phyloP scores from a whole-genome alignment of 345 rosid genomes.

The Camelina hispida region DNA sequence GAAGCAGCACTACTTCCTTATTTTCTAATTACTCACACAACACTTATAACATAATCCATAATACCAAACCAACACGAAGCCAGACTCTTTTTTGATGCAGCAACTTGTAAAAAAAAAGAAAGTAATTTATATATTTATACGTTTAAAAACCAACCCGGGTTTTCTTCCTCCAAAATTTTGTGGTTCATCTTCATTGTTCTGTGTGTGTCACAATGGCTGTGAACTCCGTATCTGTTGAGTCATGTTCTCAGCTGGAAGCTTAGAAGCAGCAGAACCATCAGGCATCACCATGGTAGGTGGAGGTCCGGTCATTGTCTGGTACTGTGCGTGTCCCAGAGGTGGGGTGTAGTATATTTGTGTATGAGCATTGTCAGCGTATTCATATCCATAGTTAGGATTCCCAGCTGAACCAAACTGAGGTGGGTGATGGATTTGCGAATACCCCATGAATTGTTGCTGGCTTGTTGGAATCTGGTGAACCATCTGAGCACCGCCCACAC shows the following conservation, averaged over 20 bases:
- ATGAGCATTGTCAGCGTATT: constrained; percentile 65
- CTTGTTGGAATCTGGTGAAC: constrained; percentile 66
- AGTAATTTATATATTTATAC: constrained; percentile 29
- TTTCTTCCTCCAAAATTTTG: constrained; percentile 74
- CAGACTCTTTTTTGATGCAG: constrained; percentile 43
- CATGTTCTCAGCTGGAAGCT: constrained; percentile 56
- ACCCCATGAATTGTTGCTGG: constrained; percentile 83
- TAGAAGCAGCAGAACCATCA: constrained; percentile 54
- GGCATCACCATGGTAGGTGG: constrained; percentile 53
- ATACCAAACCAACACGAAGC: constrained; percentile 68
- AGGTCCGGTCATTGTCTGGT: constrained; percentile 76
- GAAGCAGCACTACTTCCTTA: constrained; percentile 37
- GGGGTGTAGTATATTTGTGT: constrained; percentile 83
- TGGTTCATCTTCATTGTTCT: constrained; percentile 43
- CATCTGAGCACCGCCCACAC: constrained; percentile 60
- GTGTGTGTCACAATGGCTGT: constrained; percentile 55
- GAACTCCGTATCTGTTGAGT: constrained; percentile 73
- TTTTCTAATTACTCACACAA: constrained; percentile 46
- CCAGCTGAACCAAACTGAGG: constrained; percentile 72
- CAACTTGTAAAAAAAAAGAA: constrained; percentile 18
- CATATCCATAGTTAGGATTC: constrained; percentile 65
- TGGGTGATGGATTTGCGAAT: constrained; percentile 81
- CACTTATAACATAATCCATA: constrained; percentile 52
- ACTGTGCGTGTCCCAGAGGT: constrained; percentile 75
- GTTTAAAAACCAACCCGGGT: constrained; percentile 36